phyloP scores from a whole-genome alignment of 23 red algal genomes.

The Gracilaria domingensis region DNA sequence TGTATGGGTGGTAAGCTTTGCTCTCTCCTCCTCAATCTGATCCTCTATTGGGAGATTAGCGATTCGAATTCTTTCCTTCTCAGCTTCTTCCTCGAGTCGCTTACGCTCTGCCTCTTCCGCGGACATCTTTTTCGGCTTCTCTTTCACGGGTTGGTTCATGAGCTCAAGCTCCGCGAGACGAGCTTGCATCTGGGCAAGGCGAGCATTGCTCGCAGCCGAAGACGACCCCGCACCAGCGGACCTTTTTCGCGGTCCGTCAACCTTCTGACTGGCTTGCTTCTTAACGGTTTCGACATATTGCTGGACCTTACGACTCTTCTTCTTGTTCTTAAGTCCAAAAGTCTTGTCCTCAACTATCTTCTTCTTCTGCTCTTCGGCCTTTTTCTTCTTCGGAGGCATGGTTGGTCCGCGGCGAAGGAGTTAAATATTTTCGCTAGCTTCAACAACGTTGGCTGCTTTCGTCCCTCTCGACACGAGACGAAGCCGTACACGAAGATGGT shows the following conservation, averaged over 20 bases:
- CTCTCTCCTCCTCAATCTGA: slow-evolving; percentile 95
- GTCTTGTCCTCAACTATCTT: slow-evolving; percentile 99
- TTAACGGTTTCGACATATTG: slow-evolving; percentile 92
- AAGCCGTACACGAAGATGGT: background rate
- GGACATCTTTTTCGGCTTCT: slow-evolving; percentile 80
- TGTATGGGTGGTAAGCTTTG: slow-evolving; percentile 79
- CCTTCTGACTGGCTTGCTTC: slow-evolving; percentile 94
- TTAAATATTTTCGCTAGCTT: background rate
- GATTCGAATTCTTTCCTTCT: slow-evolving; percentile 86
- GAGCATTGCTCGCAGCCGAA: slow-evolving; percentile 53
- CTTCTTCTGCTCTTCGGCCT: slow-evolving; percentile 90
- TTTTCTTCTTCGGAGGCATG: slow-evolving; percentile 97
- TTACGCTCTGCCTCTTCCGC: slow-evolving; percentile 74
- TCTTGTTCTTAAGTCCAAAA: slow-evolving; percentile 99
- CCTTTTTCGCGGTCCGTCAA: slow-evolving; percentile 56
- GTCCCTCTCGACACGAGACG: background rate
- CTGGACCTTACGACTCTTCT: slow-evolving; percentile 99
- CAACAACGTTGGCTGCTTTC: background rate
- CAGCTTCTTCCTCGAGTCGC: slow-evolving; percentile 74
- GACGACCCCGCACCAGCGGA: slow-evolving; percentile 41
- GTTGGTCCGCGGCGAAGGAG: background rate
- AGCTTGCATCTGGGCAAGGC: slow-evolving; percentile 80
- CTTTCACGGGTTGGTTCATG: slow-evolving; percentile 84
- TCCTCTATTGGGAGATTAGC: slow-evolving; percentile 91
- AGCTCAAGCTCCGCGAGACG: slow-evolving; percentile 88